phyloP scores from a whole-genome alignment of 768 basidiomycete species.

The Boletus sp. region DNA sequence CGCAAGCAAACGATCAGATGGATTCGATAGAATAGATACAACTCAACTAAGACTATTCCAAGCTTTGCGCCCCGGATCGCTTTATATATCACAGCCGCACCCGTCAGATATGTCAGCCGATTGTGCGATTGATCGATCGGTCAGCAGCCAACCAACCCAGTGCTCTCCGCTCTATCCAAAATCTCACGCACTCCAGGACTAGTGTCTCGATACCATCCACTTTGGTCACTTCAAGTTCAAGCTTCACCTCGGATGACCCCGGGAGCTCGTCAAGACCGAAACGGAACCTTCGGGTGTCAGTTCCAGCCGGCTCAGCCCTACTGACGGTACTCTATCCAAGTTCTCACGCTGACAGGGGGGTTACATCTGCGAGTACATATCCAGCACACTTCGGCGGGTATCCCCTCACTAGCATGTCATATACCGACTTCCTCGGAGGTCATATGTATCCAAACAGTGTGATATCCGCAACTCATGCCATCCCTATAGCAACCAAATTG shows the following conservation, averaged over 20 bases:
- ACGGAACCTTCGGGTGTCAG: background rate
- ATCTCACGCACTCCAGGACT: slow-evolving; percentile 14
- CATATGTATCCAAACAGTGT: background rate
- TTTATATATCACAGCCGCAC: background rate
- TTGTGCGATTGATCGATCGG: background rate
- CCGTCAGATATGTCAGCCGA: too few relatives aligned
- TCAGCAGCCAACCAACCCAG: too few relatives aligned
- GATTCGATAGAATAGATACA: background rate
- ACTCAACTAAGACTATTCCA: background rate
- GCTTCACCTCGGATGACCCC: background rate
- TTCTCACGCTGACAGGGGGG: too few relatives aligned
- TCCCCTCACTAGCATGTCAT: background rate
- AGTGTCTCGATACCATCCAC: too few relatives aligned
- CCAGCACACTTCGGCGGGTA: background rate
- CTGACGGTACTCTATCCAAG: too few relatives aligned
- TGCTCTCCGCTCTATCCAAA: background rate
- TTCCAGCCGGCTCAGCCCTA: too few relatives aligned
- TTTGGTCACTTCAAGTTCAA: too few relatives aligned
- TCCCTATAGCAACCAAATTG: background rate
- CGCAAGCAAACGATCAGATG: background rate
- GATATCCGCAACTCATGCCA: background rate
- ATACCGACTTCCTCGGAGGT: background rate
- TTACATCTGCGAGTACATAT: too few relatives aligned
- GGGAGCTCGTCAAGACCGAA: background rate
- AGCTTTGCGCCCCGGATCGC: background rate